A percentile compares a stretch with the other conserved stretches of the same genome.
Evolutionary conservation across 179 eudicot species (phyloP).

Genomic region (Patellifolia procumbens): DNA sequence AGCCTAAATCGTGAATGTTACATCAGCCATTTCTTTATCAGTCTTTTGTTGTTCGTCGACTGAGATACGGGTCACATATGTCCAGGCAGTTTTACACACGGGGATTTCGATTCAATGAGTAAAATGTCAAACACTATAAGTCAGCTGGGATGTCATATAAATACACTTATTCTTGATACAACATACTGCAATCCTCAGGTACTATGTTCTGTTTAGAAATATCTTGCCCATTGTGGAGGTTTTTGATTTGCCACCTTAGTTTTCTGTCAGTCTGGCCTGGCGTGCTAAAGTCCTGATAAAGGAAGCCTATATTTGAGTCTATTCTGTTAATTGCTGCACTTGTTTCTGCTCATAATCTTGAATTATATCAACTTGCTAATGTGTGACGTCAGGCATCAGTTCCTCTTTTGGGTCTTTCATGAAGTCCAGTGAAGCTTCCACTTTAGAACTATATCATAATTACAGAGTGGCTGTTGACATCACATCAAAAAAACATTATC

Average conservation of each 20-base stretch:
- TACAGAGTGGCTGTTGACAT: background rate
- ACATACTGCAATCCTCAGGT: conserved; percentile 95
- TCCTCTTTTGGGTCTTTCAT: background rate
- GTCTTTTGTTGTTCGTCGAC: conserved; percentile 13
- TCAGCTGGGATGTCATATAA: conserved; percentile 44
- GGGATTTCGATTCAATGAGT: conserved; percentile 87
- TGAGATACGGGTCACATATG: conserved; percentile 24
- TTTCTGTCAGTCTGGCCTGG: background rate
- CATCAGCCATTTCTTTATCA: background rate
- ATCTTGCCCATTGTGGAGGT: background rate
- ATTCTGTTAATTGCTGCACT: background rate
- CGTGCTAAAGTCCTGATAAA: background rate
- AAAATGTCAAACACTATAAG: conserved; percentile 46
- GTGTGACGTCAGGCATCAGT: too few species aligned
- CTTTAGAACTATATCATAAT: too few species aligned
- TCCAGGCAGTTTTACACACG: conserved; percentile 87
- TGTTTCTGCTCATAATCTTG: background rate
- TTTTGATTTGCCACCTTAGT: conserved; percentile 1
- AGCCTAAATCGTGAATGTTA: background rate
- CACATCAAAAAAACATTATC: background rate
- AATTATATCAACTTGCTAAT: background rate
- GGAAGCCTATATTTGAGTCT: too few species aligned
- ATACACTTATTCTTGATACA: conserved; percentile 87
- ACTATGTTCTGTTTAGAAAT: conserved; percentile 11
- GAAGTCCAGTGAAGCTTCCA: too few species aligned